phyloP scores from a whole-genome alignment of 441 rosid species.

The Metrosideros polymorpha region DNA sequence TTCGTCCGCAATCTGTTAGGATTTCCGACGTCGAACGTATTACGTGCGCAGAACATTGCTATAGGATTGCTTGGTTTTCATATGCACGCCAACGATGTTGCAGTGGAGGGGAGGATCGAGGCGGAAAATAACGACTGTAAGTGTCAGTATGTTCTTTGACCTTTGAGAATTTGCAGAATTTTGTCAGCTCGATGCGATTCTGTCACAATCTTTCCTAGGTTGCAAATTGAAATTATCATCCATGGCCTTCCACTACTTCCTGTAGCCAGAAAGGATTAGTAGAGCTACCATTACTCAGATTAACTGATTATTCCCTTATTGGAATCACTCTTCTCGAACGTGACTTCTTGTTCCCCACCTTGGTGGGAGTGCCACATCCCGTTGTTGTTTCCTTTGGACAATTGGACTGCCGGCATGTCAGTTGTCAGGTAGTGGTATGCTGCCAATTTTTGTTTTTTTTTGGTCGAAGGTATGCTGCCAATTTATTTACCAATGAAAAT shows the following conservation, averaged over 20 bases:
- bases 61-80: neutral
- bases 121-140: conserved; percentile 67
- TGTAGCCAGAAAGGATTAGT: neutral
- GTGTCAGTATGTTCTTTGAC: neutral
- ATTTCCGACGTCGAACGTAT: neutral
- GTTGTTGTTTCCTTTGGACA: neutral
- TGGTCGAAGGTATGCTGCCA: neutral
- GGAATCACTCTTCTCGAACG: neutral
- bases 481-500: neutral
- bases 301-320: neutral
- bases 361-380: neutral
- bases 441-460: too few relatives aligned
- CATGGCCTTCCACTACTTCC: neutral
- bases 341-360: neutral
- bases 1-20: neutral
- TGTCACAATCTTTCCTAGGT: neutral
- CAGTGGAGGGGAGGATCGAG: conserved; percentile 98
- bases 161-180: neutral
- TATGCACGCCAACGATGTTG: conserved; percentile 28
- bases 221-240: neutral
- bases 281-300: neutral
- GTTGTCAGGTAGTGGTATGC: neutral
- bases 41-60: neutral
- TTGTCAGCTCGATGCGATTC: neutral
- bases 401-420: neutral